Base-by-base conservation (phyloP, 495 filamentous ascomycete genomes). In the Podospora anserina region DNA sequence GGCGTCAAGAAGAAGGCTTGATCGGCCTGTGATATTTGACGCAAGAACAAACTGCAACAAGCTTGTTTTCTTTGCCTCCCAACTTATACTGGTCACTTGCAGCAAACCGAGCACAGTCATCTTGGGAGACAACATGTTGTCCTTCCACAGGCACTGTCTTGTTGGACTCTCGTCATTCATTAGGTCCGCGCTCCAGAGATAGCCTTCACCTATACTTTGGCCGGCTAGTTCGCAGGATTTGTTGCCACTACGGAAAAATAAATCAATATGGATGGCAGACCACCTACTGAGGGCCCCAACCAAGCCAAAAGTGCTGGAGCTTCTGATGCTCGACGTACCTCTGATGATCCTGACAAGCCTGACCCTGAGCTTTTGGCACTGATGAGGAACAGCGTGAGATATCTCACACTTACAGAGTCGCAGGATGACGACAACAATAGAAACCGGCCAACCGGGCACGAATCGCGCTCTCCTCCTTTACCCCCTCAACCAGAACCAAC, bases 1-100 rank as follows among this genome's bases (percentile, higher is more conserved):
- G 82, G 82, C 27, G 66, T 66, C 20, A 82, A 77, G 58, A 82
- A 77, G 69, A 69, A 72, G 67, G 39, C 39, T 49, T 49, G 39
- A 49, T 13, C 13, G 7, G 1, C 39, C 2, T 13, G 15, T 11
- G 15, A 11, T 16, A 11, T 49, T 16, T 49, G 9, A 3, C 15
- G 9, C 23, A 16, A 49, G 39, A 16, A 49, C 39, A 49, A 49
- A 49, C 39, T 16, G 13, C 39, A 49, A 49, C 39, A 49, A 49
- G 13, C 5, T 16, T 49, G 9, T 49, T 13, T 11, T 13, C 39
- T 6, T 9, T 49, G 9, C 15, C 6, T 11, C 39, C 15, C 39
- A 49, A 13, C 39, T 11, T 49, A 3, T 11, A 16, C 13, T 13
- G 9, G 39, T 49, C 39, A 49, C 9, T 49, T 11, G 39, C 7